Evolutionary conservation across 1,139 yeast genomes (phyloP).

Genomic region (Candida sanyaensis): DNA sequence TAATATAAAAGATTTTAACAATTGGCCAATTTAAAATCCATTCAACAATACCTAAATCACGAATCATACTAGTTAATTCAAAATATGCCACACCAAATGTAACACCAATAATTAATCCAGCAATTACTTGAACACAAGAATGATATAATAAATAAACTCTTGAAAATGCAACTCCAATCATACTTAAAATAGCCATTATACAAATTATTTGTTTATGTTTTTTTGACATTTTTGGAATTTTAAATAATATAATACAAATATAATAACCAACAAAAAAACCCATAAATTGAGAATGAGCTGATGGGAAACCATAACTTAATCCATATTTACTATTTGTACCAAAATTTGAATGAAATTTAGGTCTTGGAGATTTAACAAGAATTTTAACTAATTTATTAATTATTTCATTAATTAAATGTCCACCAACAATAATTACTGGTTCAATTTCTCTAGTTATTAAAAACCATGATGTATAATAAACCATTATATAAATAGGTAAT

Average conservation of each 20-base stretch:
- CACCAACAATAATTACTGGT: conserved; percentile 79
- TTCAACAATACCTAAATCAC: conserved; percentile 64
- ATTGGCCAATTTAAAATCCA: conserved; percentile 56
- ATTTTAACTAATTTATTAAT: conserved; percentile 70
- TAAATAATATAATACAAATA: conserved; percentile 39
- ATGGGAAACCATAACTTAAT: conserved; percentile 91
- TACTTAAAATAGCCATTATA: conserved; percentile 24
- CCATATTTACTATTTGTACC: conserved; percentile 43
- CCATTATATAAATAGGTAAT: conserved; percentile 78
- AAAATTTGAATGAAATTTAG: conserved; percentile 56
- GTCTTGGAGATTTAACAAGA: conserved; percentile 71
- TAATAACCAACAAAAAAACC: conserved; percentile 77
- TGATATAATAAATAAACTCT: conserved; percentile 83
- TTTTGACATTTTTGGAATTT: conserved; percentile 24
- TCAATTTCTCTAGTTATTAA: conserved; percentile 81
- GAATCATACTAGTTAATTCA: conserved; percentile 46
- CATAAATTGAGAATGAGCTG: conserved; percentile 96
- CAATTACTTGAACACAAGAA: conserved; percentile 66
- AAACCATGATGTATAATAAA: conserved; percentile 84
- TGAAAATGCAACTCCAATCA: conserved; percentile 64
- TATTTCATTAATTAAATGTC: conserved; percentile 80
- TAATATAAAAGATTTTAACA: conserved; percentile 47
- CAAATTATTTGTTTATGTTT: conserved; percentile 25
- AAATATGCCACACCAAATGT: conserved; percentile 62
- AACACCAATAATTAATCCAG: conserved; percentile 69